Base-by-base conservation (phyloP, 257 asterid genomes). In the Henckelia pumila region DNA sequence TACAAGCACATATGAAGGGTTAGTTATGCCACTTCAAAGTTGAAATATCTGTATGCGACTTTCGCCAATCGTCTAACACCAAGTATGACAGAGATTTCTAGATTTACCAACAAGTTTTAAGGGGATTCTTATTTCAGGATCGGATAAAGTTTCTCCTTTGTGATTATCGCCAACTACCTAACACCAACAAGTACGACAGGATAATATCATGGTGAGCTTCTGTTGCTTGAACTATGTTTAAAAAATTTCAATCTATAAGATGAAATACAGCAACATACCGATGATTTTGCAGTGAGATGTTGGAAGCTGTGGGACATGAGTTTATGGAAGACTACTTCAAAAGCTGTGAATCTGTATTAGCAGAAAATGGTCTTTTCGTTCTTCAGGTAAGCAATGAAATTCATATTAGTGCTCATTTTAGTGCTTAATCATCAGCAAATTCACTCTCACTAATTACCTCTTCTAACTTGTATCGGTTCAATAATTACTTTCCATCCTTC, bases 281-380 rank as follows among this genome's bases (percentile, higher is more conserved):
- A 40, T 71, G 20, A 74, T 22, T 70, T 40, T 75, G 25, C 81
- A 82, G 91, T 59, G 91, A 73, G 81, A 76, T 85, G 91, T 58
- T 85, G 66, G 88, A 85, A 78, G 75, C 77, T 29, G 88, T 85
- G 57, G 91, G 91, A 22, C 91, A 85, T 57, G 86, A 85, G 62
- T 85, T 61, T 56, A 78, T 85, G 83, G 86, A 77, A 44, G 78
- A 78, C 30, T 85, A 80, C 19, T 85, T 85, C 23, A 44, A 68
- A 21, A 72, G 80, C 16, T 80, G 91, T 32, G 83, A 84, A 33
- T 76, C 82, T 17, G 64, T 68, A 56, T 57, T 84, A 21, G 90
- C 78, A 68, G 81, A 73, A 72, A 68, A 85, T 63, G 86, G 86
- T 1, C 74, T 85, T 59, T 68, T 82, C 6, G 85, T 85, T 49